phyloP scores from a whole-genome alignment of 2,329 filamentous ascomycete species.

The Pseudogymnoascus destructans region DNA sequence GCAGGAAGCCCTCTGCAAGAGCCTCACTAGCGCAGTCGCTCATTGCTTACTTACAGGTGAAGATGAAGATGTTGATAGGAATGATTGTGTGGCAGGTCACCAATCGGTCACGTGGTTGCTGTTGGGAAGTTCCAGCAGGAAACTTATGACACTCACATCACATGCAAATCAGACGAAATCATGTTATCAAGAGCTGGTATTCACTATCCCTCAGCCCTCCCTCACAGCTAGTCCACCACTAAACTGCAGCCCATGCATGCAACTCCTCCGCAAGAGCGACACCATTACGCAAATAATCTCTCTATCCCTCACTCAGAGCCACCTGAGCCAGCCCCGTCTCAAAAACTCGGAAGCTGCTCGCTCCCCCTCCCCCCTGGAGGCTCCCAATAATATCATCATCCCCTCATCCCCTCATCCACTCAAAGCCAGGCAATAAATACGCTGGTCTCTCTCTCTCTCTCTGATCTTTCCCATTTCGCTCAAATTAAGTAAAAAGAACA shows the following conservation, averaged over 20 bases:
- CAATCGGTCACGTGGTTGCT: no score
- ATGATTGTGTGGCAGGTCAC: no score
- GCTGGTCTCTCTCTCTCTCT: background rate
- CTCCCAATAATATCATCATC: background rate
- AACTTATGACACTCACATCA: constrained; percentile 4
- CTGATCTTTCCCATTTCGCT: background rate
- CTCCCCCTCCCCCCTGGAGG: background rate
- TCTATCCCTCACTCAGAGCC: background rate
- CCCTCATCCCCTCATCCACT: background rate
- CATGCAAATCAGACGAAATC: background rate
- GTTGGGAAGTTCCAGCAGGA: no score
- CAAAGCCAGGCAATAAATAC: background rate
- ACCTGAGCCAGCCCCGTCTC: background rate
- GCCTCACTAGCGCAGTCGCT: no score
- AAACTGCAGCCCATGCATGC: background rate
- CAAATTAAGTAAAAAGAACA: constrained; percentile 6
- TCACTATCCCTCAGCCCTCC: constrained; percentile 2
- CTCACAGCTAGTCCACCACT: background rate
- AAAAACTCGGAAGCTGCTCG: background rate
- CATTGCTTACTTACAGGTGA: no score
- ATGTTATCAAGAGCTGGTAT: constrained; percentile 7
- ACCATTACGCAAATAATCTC: background rate
- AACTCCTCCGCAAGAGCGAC: background rate
- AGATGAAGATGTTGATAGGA: no score
- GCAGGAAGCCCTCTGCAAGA: no score